Conservation (phyloP, 768 basidiomycete species). For the Mrakia frigida region DNA sequence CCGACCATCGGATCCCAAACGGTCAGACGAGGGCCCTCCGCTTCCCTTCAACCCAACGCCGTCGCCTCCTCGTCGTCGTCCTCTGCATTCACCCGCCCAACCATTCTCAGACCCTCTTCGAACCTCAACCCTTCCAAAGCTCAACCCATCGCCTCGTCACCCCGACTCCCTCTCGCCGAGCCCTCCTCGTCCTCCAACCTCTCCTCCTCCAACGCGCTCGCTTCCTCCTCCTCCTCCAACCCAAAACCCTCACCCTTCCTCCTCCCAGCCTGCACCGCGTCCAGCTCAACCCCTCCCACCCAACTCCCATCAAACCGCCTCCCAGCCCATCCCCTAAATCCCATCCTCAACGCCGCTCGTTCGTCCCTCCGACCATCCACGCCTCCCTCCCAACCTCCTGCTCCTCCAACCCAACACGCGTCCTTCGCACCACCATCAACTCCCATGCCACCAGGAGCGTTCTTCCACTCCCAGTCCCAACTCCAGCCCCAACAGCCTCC, state of each 20-base stretch:
- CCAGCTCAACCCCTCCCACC: neutral
- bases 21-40: no score
- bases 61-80: neutral
- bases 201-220: neutral
- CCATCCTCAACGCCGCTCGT: neutral
- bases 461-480: neutral
- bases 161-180: neutral
- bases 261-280: neutral
- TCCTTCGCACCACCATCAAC: neutral
- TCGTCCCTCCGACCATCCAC: neutral
- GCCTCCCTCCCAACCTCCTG: neutral
- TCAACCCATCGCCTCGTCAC: neutral
- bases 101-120: neutral
- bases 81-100: neutral
- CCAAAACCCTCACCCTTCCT: neutral
- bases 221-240: neutral
- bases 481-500: no score
- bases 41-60: neutral
- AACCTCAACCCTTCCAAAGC: neutral
- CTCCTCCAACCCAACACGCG: neutral
- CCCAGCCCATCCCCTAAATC: neutral
- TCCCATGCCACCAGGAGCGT: neutral
- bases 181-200: slow-evolving; percentile 3
- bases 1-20: no score
- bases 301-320: neutral